A percentile compares a stretch with the other conserved stretches of the same genome.
phyloP scores from a whole-genome alignment of 352 stramenopile genomes.

The Lagenidium giganteum region DNA sequence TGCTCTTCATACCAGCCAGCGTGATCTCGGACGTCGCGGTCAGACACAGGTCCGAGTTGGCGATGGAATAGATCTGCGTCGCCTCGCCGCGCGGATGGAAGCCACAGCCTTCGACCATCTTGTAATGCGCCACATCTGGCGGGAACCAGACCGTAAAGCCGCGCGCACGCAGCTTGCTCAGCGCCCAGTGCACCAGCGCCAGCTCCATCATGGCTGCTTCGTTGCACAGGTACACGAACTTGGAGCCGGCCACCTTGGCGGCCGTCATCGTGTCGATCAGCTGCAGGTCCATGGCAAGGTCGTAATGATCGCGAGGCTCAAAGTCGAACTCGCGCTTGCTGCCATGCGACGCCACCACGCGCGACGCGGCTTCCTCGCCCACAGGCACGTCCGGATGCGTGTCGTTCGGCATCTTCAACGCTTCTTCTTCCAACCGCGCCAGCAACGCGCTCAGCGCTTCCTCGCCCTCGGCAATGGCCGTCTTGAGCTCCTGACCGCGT shows the following conservation, averaged over 20 bases:
- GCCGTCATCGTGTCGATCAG: conserved; percentile 72
- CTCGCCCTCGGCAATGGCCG: conserved; percentile 38
- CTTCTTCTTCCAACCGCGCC: conserved; percentile 52
- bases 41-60: conserved; percentile 80
- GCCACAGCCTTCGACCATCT: conserved; percentile 78
- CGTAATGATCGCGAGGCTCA: conserved; percentile 59
- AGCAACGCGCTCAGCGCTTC: conserved; percentile 34
- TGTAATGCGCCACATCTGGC: conserved; percentile 78
- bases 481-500: conserved; percentile 51
- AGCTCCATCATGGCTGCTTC: conserved; percentile 87
- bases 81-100: conserved; percentile 84
- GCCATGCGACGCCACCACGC: conserved; percentile 41
- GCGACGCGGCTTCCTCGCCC: conserved; percentile 49
- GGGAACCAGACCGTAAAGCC: conserved; percentile 76
- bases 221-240: conserved; percentile 85
- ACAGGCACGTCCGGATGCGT: conserved; percentile 68
- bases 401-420: conserved; percentile 72
- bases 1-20: conserved; percentile 72
- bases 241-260: conserved; percentile 67
- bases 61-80: conserved; percentile 85
- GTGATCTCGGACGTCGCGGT: conserved; percentile 85
- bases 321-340: conserved; percentile 60
- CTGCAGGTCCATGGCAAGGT: conserved; percentile 57
- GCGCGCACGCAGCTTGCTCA: conserved; percentile 57
- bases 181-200: conserved; percentile 74